phyloP scores from a whole-genome alignment of 495 filamentous ascomycete genomes.

The Aspergillus baeticus region DNA sequence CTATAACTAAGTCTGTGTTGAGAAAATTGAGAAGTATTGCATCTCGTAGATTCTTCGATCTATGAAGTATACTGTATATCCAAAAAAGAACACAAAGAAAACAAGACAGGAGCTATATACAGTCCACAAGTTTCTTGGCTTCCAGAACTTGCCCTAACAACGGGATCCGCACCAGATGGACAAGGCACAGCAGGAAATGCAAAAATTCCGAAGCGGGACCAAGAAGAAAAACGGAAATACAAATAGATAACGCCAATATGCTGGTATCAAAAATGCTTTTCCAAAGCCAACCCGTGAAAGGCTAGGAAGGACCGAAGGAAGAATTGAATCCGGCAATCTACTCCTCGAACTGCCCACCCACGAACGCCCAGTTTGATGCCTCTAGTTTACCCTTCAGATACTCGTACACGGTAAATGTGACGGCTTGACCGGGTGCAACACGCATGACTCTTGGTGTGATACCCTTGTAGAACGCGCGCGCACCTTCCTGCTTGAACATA shows the following conservation, averaged over 20 bases:
- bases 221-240: constrained; percentile 17
- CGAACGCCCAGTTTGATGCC: constrained; percentile 60
- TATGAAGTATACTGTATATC: constrained; percentile 16
- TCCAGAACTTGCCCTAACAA: too few species aligned
- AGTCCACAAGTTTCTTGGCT: constrained; percentile 6
- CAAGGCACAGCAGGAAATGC: too few species aligned
- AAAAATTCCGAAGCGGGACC: neutral
- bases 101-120: constrained; percentile 19
- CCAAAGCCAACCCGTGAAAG: neutral
- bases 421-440: constrained; percentile 95
- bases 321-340: constrained; percentile 34
- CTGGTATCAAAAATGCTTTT: constrained; percentile 29
- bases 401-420: constrained; percentile 98
- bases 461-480: constrained; percentile 96
- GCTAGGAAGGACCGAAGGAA: neutral
- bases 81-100: constrained; percentile 5
- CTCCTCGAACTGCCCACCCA: constrained; percentile 72
- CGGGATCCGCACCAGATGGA: too few species aligned
- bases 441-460: constrained; percentile 98
- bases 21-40: neutral
- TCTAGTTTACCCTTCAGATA: constrained; percentile 83
- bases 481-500: constrained; percentile 97
- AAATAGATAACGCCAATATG: constrained; percentile 31
- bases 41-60: neutral
- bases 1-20: too few species aligned